Percentiles rank a stretch among this genome's conserved stretches.
Conservation (phyloP, 1,284 basidiomycete genomes). For the Dichomitus squalens region DNA sequence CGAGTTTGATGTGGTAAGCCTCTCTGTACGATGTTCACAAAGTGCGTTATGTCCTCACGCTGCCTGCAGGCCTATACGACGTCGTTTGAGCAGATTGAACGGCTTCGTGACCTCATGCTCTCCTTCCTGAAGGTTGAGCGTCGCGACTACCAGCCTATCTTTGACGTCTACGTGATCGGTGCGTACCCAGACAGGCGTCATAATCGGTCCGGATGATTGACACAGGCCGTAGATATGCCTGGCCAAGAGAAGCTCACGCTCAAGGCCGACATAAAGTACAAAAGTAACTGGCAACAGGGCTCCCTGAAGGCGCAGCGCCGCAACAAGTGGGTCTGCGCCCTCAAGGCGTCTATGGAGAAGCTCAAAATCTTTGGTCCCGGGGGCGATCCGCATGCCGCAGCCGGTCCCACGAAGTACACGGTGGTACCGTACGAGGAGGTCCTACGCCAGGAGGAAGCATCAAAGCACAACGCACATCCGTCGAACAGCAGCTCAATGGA, state of each 20-base stretch:
- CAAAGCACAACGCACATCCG: constrained; percentile 16
- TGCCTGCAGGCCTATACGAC: constrained; percentile 60
- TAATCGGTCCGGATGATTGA: neutral
- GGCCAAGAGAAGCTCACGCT: constrained; percentile 82
- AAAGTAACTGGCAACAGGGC: constrained; percentile 86
- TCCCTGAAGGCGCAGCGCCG: constrained; percentile 78
- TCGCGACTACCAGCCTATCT: constrained; percentile 74
- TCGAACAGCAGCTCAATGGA: constrained; percentile 12
- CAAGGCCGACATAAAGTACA: constrained; percentile 87
- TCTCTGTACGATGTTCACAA: too few species aligned
- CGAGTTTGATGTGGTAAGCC: constrained; percentile 69
- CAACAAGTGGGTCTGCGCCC: constrained; percentile 90
- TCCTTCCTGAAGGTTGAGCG: constrained; percentile 72
- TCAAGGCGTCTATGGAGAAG: constrained; percentile 75
- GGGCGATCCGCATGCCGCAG: constrained; percentile 63
- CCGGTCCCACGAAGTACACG: constrained; percentile 63
- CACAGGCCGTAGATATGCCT: constrained; percentile 66
- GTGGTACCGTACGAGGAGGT: constrained; percentile 73
- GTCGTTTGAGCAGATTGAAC: constrained; percentile 82
- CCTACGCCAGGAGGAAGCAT: constrained; percentile 43
- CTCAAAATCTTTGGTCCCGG: constrained; percentile 76
- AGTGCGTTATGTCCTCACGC: neutral
- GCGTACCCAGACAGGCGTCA: constrained; percentile 17
- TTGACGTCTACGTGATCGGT: constrained; percentile 73
- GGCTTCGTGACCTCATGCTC: constrained; percentile 80